These are phyloP conservation scores for Aschersonia sp. DNA, from an alignment of 2,329 filamentous ascomycete genomes.

Conservation along the genomic window DNA sequence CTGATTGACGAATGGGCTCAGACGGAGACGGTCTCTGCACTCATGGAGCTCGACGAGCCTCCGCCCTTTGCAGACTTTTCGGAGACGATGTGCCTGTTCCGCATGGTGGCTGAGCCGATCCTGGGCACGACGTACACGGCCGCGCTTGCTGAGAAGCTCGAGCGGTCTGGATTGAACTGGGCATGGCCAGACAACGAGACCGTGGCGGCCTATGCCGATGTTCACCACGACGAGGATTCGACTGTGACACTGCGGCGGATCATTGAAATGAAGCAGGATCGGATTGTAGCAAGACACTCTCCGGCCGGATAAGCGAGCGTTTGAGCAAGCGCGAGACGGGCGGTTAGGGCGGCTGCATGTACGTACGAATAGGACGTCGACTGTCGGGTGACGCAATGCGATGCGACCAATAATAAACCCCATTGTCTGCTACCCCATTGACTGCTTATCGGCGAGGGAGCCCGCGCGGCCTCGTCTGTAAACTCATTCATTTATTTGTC, in stretches of 20 bases:
- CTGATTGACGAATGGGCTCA: conserved; percentile 32
- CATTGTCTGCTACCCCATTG: no score
- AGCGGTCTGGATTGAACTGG: conserved; percentile 12
- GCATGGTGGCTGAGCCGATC: conserved; percentile 29
- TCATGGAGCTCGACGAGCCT: conserved; percentile 19
- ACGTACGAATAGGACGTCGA: no score
- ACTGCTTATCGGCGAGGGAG: no score
- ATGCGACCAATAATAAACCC: no score
- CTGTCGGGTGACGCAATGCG: no score
- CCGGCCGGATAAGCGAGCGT: neutral
- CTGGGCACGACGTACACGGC: conserved; percentile 17
- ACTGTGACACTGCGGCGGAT: conserved; percentile 11
- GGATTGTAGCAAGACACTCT: neutral
- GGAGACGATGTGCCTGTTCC: conserved; percentile 30
- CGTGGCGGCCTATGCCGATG: conserved; percentile 17
- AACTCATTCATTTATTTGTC: no score
- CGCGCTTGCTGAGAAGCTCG: conserved; percentile 14
- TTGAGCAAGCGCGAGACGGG: neutral
- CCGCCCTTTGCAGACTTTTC: conserved; percentile 18
- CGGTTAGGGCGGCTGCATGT: neutral
- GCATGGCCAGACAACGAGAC: conserved; percentile 25
- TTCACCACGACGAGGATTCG: conserved; percentile 10
- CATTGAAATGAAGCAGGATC: conserved; percentile 4
- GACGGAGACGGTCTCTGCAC: conserved; percentile 17
- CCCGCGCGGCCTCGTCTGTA: no score